These are phyloP conservation scores for Cordia subcordata DNA, from an alignment of 257 asterid genomes.

Conservation along the genomic window DNA sequence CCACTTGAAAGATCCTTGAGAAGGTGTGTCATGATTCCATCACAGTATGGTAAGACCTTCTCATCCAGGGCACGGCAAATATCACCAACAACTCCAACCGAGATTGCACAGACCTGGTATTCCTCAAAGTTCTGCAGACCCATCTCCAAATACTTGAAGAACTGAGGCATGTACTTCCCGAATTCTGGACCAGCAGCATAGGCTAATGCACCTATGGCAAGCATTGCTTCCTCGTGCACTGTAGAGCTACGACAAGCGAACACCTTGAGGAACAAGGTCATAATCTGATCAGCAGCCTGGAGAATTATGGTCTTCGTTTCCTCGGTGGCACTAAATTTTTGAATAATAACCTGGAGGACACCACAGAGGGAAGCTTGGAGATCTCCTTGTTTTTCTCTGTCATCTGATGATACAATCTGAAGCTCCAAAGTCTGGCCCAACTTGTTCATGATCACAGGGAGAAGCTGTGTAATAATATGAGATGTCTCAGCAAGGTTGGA, in stretches of 20 bases:
- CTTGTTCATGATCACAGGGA: slow-evolving; percentile 69
- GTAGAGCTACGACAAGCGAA: slow-evolving; percentile 79
- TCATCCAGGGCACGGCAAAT: slow-evolving; percentile 76
- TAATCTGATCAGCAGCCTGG: slow-evolving; percentile 72
- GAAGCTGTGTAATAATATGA: slow-evolving; percentile 52
- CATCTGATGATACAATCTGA: slow-evolving; percentile 61
- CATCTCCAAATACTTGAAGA: slow-evolving; percentile 70
- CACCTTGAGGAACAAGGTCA: slow-evolving; percentile 67
- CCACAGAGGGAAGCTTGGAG: slow-evolving; percentile 89
- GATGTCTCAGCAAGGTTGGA: slow-evolving; percentile 64
- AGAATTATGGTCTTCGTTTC: slow-evolving; percentile 52
- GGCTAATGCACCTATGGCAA: slow-evolving; percentile 88
- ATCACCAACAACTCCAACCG: slow-evolving; percentile 93
- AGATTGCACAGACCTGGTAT: slow-evolving; percentile 76
- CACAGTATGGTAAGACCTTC: slow-evolving; percentile 72
- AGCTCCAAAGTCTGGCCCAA: slow-evolving; percentile 52
- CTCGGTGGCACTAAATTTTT: slow-evolving; percentile 58
- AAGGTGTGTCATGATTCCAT: slow-evolving; percentile 68
- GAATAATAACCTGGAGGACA: slow-evolving; percentile 77
- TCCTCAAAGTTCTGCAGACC: slow-evolving; percentile 87
- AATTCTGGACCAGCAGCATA: slow-evolving; percentile 63
- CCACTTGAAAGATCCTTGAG: slow-evolving; percentile 66
- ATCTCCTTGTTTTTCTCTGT: slow-evolving; percentile 83
- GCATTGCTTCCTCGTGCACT: slow-evolving; percentile 93
- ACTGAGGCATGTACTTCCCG: slow-evolving; percentile 69